A percentile compares a stretch with the other conserved stretches of the same genome.
Evolutionary conservation across 2,329 filamentous ascomycete species (phyloP).

Genomic region (Ophiosphaerella korrae): DNA sequence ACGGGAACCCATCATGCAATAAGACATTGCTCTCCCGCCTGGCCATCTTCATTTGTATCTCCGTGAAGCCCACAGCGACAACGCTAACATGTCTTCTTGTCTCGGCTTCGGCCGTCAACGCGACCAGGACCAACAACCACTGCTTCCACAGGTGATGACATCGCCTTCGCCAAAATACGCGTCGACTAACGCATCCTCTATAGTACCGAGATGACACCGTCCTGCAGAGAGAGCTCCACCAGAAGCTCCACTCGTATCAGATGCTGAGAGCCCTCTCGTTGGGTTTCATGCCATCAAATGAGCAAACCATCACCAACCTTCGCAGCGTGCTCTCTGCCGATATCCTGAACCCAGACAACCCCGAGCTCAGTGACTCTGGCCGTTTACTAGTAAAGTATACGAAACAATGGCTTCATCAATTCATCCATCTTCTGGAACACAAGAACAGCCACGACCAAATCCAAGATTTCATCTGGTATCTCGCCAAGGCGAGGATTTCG

Average conservation of each 20-base stretch:
- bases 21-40: too few relatives aligned
- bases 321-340: slow-evolving; percentile 79
- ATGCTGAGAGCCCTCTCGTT: slow-evolving; percentile 81
- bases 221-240: slow-evolving; percentile 71
- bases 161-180: not conserved
- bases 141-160: slow-evolving; percentile 67
- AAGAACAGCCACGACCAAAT: slow-evolving; percentile 87
- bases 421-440: slow-evolving; percentile 79
- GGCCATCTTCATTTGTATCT: too few relatives aligned
- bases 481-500: slow-evolving; percentile 73
- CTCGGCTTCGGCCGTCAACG: slow-evolving; percentile 62
- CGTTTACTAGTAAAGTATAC: slow-evolving; percentile 72
- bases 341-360: slow-evolving; percentile 74
- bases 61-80: not conserved
- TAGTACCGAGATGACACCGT: slow-evolving; percentile 78
- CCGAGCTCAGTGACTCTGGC: slow-evolving; percentile 78
- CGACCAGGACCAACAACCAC: slow-evolving; percentile 68
- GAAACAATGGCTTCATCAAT: slow-evolving; percentile 75
- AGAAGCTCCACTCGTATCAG: slow-evolving; percentile 92
- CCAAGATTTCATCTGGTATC: slow-evolving; percentile 88
- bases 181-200: not conserved
- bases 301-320: slow-evolving; percentile 80
- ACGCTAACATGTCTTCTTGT: slow-evolving; percentile 63
- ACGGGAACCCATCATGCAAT: too few relatives aligned
- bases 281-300: slow-evolving; percentile 91